Evolutionary conservation across 139 green algal species (phyloP).

Genomic region (Coelastrella sp.): DNA sequence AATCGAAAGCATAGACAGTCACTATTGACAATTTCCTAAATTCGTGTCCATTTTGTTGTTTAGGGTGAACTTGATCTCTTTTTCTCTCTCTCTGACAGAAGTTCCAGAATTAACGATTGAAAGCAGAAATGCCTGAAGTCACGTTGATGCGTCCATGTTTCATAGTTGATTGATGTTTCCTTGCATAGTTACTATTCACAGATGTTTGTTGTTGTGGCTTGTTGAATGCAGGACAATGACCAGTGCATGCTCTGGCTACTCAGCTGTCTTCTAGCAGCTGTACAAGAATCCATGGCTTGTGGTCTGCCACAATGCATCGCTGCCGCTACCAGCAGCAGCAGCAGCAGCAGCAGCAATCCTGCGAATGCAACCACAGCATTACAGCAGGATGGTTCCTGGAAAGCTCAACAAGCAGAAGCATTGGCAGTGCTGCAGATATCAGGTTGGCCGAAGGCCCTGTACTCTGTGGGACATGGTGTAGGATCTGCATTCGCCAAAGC

Average conservation of each 20-base stretch:
- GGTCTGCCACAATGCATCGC: neutral
- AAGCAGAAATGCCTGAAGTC: too few species aligned
- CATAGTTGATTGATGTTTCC: too few species aligned
- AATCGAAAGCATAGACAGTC: too few species aligned
- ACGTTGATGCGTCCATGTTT: too few species aligned
- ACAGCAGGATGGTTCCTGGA: constrained; percentile 27
- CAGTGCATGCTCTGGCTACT: neutral
- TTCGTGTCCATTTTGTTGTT: too few species aligned
- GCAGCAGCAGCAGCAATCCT: constrained; percentile 3
- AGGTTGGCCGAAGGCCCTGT: neutral
- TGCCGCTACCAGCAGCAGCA: neutral
- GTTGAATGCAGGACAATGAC: neutral
- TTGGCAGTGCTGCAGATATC: neutral
- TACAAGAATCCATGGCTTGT: neutral
- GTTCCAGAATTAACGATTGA: too few species aligned
- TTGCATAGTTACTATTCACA: too few species aligned
- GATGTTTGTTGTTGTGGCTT: neutral
- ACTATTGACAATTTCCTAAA: too few species aligned
- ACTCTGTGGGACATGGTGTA: neutral
- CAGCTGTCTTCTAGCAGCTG: neutral
- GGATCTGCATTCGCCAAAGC: too few species aligned
- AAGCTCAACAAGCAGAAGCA: neutral
- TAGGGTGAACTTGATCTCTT: too few species aligned
- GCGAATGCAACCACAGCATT: constrained; percentile 3
- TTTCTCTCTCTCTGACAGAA: too few species aligned